Evolutionary conservation across 176 grass and related monocot species (phyloP).

Genomic region (Paspalum vaginatum): DNA sequence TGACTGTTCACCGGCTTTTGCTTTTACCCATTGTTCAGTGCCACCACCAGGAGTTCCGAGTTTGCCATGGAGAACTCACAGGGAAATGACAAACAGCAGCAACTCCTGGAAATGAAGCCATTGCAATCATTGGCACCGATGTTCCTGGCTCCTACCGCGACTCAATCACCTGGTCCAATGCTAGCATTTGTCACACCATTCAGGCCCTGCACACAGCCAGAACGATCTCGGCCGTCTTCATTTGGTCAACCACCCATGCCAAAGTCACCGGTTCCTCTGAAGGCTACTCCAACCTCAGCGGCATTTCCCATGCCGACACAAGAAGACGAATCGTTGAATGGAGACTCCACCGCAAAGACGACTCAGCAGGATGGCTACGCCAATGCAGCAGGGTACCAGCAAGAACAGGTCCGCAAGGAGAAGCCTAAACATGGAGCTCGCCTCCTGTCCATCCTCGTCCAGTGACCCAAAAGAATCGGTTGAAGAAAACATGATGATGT

Average conservation of each 20-base stretch:
- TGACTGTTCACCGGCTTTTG: constrained; percentile 8
- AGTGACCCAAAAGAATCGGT: constrained; percentile 43
- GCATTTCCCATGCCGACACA: background rate
- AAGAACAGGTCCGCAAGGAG: constrained; percentile 40
- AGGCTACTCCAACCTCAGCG: constrained; percentile 38
- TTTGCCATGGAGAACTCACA: constrained; percentile 35
- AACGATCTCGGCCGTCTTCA: constrained; percentile 31
- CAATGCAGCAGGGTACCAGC: constrained; percentile 1
- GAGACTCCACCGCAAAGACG: constrained; percentile 30
- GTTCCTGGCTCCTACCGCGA: constrained; percentile 43
- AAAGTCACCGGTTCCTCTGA: constrained; percentile 27
- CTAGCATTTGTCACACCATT: constrained; percentile 43
- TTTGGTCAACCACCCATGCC: background rate
- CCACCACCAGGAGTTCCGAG: constrained; percentile 26
- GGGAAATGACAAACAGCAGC: constrained; percentile 2
- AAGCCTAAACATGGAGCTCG: constrained; percentile 43
- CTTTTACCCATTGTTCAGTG: background rate
- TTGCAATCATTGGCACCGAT: constrained; percentile 63
- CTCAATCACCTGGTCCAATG: constrained; percentile 41
- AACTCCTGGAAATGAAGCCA: constrained; percentile 47
- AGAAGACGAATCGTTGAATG: constrained; percentile 23
- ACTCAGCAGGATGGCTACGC: background rate
- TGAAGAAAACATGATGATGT: constrained; percentile 48
- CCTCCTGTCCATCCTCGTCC: constrained; percentile 35
- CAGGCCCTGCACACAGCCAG: constrained; percentile 27